Percentiles rank a stretch among this genome's conserved stretches.
Conservation (phyloP, 805 yeast species). For the Candida insectorum region DNA sequence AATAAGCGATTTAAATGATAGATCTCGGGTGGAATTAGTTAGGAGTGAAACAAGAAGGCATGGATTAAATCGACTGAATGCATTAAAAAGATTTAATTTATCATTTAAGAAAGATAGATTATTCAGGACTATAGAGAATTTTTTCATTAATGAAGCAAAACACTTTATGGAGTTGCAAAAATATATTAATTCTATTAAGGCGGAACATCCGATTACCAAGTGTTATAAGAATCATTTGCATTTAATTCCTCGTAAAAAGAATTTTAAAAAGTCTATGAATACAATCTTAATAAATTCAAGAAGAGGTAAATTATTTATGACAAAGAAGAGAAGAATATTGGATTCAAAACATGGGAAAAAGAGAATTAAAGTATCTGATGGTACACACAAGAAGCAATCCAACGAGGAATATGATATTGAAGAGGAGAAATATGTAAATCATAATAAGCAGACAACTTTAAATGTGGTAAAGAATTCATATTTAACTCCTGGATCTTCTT, state of each 20-base stretch:
- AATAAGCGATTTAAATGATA: neutral
- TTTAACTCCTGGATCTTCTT: conserved; percentile 22
- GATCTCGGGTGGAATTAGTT: conserved; percentile 3
- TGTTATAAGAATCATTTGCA: conserved; percentile 4
- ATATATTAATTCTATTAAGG: neutral
- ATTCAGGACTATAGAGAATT: too few relatives aligned
- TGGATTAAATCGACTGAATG: conserved; percentile 6
- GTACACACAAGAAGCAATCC: neutral
- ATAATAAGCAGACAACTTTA: conserved; percentile 2
- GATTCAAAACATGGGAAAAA: conserved; percentile 23
- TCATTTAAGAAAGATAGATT: too few relatives aligned
- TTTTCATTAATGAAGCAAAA: conserved; percentile 1
- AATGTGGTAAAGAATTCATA: conserved; percentile 18
- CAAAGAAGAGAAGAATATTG: conserved; percentile 3
- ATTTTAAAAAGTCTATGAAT: conserved; percentile 3
- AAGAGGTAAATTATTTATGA: conserved; percentile 1
- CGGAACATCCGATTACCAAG: conserved; percentile 2
- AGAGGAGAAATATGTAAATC: neutral
- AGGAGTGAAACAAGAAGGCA: conserved; percentile 7
- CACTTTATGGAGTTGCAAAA: neutral
- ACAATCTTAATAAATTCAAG: conserved; percentile 1
- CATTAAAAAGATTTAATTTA: conserved; percentile 1
- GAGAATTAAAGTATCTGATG: conserved; percentile 3
- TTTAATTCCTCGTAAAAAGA: neutral
- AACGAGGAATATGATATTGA: conserved; percentile 12